Evolutionary conservation across 371 early-diverging fungal species (phyloP).

Genomic region (Actinomucor elegans): DNA sequence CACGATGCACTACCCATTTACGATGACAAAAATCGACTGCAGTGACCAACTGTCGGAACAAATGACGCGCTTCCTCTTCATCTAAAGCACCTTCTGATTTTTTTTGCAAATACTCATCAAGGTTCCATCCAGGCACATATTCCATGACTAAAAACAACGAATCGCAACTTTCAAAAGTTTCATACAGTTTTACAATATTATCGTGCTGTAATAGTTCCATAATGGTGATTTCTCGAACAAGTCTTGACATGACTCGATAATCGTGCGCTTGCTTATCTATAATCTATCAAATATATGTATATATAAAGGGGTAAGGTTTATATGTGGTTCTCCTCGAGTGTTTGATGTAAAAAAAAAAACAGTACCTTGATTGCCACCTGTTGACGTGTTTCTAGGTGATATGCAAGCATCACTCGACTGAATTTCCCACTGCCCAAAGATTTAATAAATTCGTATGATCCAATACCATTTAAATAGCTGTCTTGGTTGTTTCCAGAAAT

Average conservation of each 20-base stretch:
- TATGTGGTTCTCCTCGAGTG: too few species aligned
- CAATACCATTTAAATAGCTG: slow-evolving; percentile 48
- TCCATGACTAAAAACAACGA: slow-evolving; percentile 77
- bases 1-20: slow-evolving; percentile 76
- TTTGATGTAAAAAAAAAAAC: too few species aligned
- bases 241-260: slow-evolving; percentile 72
- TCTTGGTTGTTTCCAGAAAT: slow-evolving; percentile 50
- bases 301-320: background rate
- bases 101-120: slow-evolving; percentile 57
- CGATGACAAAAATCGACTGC: slow-evolving; percentile 75
- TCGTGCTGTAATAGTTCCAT: slow-evolving; percentile 86
- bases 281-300: slow-evolving; percentile 40
- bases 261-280: slow-evolving; percentile 84
- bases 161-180: slow-evolving; percentile 86
- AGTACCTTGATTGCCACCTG: slow-evolving; percentile 48
- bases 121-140: slow-evolving; percentile 58
- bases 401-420: slow-evolving; percentile 80
- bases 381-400: slow-evolving; percentile 64
- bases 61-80: slow-evolving; percentile 65
- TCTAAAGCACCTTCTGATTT: slow-evolving; percentile 38
- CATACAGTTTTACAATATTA: slow-evolving; percentile 86
- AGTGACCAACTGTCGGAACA: slow-evolving; percentile 71
- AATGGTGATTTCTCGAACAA: slow-evolving; percentile 85
- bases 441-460: slow-evolving; percentile 77
- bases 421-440: slow-evolving; percentile 84